Evolutionary conservation across 2,329 filamentous ascomycete genomes (phyloP).

Genomic region (Cercospora berteroae): DNA sequence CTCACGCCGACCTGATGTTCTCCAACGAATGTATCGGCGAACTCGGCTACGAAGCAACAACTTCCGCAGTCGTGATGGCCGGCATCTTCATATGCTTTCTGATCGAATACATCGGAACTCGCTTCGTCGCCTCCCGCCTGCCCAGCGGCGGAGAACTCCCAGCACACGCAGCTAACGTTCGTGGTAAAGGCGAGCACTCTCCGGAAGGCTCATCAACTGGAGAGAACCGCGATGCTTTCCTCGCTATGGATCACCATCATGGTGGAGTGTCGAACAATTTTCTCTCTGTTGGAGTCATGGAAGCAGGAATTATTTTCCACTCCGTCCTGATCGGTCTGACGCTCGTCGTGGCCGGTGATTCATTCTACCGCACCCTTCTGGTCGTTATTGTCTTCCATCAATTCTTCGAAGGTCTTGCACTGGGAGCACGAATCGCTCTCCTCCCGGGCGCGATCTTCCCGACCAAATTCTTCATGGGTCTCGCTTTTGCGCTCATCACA

Average conservation of each 20-base stretch:
- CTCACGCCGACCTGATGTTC: slow-evolving; percentile 72
- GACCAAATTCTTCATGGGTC: slow-evolving; percentile 60
- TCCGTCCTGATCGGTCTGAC: slow-evolving; percentile 58
- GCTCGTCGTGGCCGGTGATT: slow-evolving; percentile 61
- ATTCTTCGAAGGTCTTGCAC: slow-evolving; percentile 85
- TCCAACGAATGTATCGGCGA: slow-evolving; percentile 65
- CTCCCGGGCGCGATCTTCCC: slow-evolving; percentile 50
- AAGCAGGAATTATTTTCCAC: slow-evolving; percentile 69
- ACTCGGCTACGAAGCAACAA: slow-evolving; percentile 66
- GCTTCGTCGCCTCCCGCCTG: slow-evolving; percentile 16
- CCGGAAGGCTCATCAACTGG: slow-evolving; percentile 7
- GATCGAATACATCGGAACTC: slow-evolving; percentile 59
- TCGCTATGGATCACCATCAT: slow-evolving; percentile 38
- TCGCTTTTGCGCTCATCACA: slow-evolving; percentile 67
- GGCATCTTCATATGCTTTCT: slow-evolving; percentile 71
- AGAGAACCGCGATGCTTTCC: slow-evolving; percentile 44
- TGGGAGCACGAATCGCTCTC: slow-evolving; percentile 77
- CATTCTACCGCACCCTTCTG: slow-evolving; percentile 60
- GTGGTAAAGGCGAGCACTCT: slow-evolving; percentile 9
- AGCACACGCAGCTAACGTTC: slow-evolving; percentile 14
- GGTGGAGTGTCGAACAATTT: slow-evolving; percentile 19
- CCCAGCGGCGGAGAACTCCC: slow-evolving; percentile 24
- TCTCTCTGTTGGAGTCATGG: slow-evolving; percentile 65
- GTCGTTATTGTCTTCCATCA: slow-evolving; percentile 79
- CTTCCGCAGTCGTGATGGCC: slow-evolving; percentile 70